Evolutionary conservation across 1,284 basidiomycete genomes (phyloP).

Genomic region (Macrocystidia cucumis): DNA sequence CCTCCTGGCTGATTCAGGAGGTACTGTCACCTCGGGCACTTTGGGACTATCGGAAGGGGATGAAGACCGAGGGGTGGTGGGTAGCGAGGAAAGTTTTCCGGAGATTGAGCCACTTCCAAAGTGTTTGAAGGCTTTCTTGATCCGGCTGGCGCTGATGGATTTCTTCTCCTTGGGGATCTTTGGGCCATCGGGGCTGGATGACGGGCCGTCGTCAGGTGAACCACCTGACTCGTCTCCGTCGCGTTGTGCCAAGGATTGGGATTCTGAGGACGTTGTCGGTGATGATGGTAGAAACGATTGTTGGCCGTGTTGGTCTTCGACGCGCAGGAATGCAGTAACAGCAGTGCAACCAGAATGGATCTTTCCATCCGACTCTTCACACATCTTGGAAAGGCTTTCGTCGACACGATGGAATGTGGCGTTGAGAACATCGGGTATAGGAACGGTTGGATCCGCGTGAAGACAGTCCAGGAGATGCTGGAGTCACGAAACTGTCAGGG

Average conservation of each 20-base stretch:
- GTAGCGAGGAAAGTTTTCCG: constrained; percentile 16
- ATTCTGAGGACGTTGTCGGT: constrained; percentile 22
- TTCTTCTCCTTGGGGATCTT: constrained; percentile 33
- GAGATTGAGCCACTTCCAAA: constrained; percentile 36
- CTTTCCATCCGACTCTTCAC: constrained; percentile 78
- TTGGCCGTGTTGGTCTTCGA: constrained; percentile 73
- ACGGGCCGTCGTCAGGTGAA: constrained; percentile 19
- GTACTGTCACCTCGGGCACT: constrained; percentile 27
- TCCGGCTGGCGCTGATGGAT: constrained; percentile 35
- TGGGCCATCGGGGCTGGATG: constrained; percentile 11
- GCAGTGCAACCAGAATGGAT: constrained; percentile 97
- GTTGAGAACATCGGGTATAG: constrained; percentile 89
- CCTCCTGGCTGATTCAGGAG: constrained; percentile 47
- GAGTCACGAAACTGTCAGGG: constrained; percentile 3
- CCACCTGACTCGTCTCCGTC: constrained; percentile 22
- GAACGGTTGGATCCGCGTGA: constrained; percentile 35
- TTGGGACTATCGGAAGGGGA: constrained; percentile 29
- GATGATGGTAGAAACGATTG: constrained; percentile 50
- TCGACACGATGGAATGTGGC: constrained; percentile 93
- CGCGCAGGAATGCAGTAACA: constrained; percentile 94
- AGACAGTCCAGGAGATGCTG: constrained; percentile 53
- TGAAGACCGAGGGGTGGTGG: constrained; percentile 26
- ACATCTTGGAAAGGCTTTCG: constrained; percentile 70
- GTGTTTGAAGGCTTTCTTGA: constrained; percentile 51
- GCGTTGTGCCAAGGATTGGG: constrained; percentile 24